Evolutionary conservation across 2,329 filamentous ascomycete species (phyloP).

Genomic region (Aspergillus phoenicis): DNA sequence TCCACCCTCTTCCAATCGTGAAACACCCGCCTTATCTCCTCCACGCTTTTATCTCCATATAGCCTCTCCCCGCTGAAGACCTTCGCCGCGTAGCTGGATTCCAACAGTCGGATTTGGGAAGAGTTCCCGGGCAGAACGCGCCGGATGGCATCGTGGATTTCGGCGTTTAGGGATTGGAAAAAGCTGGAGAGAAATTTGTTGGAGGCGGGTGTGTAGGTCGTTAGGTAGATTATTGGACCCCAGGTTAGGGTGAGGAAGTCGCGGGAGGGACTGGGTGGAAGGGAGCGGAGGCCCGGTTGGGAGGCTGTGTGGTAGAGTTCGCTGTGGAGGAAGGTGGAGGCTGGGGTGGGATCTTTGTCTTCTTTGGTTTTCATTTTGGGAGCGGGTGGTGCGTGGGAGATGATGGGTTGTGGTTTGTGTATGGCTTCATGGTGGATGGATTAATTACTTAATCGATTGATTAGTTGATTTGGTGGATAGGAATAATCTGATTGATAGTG

Average conservation of each 20-base stretch:
- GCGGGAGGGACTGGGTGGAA: slow-evolving; percentile 29
- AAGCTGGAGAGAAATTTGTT: slow-evolving; percentile 56
- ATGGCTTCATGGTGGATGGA: neutral
- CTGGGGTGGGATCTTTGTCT: slow-evolving; percentile 10
- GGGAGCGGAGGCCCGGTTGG: slow-evolving; percentile 28
- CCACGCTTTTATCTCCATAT: slow-evolving; percentile 22
- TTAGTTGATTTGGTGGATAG: neutral
- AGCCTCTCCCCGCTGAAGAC: slow-evolving; percentile 25
- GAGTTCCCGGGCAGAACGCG: slow-evolving; percentile 25
- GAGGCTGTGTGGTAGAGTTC: slow-evolving; percentile 32
- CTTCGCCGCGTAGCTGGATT: slow-evolving; percentile 30
- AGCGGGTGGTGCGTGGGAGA: neutral
- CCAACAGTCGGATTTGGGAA: slow-evolving; percentile 22
- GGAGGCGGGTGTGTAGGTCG: slow-evolving; percentile 30
- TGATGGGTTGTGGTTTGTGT: too few species aligned
- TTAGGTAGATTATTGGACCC: slow-evolving; percentile 34
- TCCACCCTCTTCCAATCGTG: slow-evolving; percentile 32
- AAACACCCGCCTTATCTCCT: slow-evolving; percentile 27
- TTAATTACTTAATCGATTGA: neutral
- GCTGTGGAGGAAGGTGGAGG: slow-evolving; percentile 28
- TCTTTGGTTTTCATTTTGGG: slow-evolving; percentile 2
- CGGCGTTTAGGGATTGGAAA: slow-evolving; percentile 58
- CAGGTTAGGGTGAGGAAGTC: slow-evolving; percentile 34
- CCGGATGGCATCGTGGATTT: slow-evolving; percentile 48
- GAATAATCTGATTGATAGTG: neutral